Base-by-base conservation (phyloP, 495 filamentous ascomycete species). In the Penicillium canariense region DNA sequence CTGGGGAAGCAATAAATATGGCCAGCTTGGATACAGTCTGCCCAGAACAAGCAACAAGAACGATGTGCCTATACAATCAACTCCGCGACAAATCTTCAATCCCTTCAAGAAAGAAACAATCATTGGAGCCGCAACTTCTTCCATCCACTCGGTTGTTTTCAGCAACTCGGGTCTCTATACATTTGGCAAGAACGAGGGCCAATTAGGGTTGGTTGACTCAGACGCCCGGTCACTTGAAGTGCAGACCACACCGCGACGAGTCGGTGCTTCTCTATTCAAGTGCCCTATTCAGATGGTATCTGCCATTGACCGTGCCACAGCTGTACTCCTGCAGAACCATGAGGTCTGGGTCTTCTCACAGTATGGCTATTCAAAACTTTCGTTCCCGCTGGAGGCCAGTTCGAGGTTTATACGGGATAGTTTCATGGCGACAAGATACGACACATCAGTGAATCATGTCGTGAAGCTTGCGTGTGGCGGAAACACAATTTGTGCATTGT, bases 171-270 rank as follows among this genome's bases (percentile, higher is more conserved):
- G 91, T 20, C 74, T 98, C 5, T 98, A 88, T 65, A 96, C 90
- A 4, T 98, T 95, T 77, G 94, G 94, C 17, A 96, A 94, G 69
- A 98, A 97, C 59, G 84, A 95, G 58, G 94, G 94, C 20, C 94
- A 98, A 60, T 81, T 98, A 42, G 95, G 94, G 4, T 76, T 98
- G 38, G 87, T 97, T 63, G 95, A 96, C 66, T 92, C 94, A 11
- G 93, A 97, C 69, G 91, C 95, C 34, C 85, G 90, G 17, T 96
- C 91, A 0, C 83, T 96, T 14, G 88, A 92, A 53, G 73, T 83
- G 15, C 94, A 98, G 67, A 78, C 78, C 11, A 87, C 81, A 1
- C 95, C 94, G 11, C 82, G 93, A 35, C 91, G 87, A 56, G 92
- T 97, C 26, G 89, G 90, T 0, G 90, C 89, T 0, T 91, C 90